Percentiles rank a stretch among this genome's conserved stretches.
Conservation (phyloP, 2,329 filamentous ascomycete genomes). For the Curvularia eragrostidis region DNA sequence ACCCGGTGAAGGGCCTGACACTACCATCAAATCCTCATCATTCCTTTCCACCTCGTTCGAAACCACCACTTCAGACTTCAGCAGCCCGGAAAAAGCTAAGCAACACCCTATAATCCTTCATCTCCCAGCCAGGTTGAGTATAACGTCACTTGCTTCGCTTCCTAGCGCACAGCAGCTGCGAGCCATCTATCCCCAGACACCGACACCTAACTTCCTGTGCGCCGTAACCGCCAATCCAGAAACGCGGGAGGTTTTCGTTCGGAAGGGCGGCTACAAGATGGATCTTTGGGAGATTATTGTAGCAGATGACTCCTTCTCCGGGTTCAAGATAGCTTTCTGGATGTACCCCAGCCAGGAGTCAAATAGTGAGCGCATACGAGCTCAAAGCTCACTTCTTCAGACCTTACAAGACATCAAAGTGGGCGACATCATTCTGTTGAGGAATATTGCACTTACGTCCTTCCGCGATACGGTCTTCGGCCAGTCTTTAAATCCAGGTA, state of each 20-base stretch:
- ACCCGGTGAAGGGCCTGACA: constrained; percentile 30
- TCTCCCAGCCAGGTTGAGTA: constrained; percentile 40
- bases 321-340: constrained; percentile 88
- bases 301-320: constrained; percentile 82
- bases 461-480: constrained; percentile 83
- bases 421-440: constrained; percentile 79
- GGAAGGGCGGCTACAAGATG: constrained; percentile 63
- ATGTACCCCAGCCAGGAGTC: constrained; percentile 54
- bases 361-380: constrained; percentile 21
- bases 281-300: constrained; percentile 57
- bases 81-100: constrained; percentile 30
- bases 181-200: constrained; percentile 76
- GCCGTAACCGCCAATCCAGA: constrained; percentile 76
- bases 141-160: constrained; percentile 72
- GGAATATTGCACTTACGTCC: constrained; percentile 77
- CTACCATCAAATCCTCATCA: constrained; percentile 41
- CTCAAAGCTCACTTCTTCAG: constrained; percentile 48
- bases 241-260: constrained; percentile 71
- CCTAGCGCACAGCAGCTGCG: constrained; percentile 71
- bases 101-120: constrained; percentile 16
- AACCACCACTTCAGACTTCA: constrained; percentile 36
- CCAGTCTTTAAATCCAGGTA: constrained; percentile 74
- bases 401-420: constrained; percentile 61
- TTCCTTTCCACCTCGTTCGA: constrained; percentile 49
- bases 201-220: constrained; percentile 82